Conservation (phyloP, 208 protist genomes). For the Trypanosoma platydactyli region DNA sequence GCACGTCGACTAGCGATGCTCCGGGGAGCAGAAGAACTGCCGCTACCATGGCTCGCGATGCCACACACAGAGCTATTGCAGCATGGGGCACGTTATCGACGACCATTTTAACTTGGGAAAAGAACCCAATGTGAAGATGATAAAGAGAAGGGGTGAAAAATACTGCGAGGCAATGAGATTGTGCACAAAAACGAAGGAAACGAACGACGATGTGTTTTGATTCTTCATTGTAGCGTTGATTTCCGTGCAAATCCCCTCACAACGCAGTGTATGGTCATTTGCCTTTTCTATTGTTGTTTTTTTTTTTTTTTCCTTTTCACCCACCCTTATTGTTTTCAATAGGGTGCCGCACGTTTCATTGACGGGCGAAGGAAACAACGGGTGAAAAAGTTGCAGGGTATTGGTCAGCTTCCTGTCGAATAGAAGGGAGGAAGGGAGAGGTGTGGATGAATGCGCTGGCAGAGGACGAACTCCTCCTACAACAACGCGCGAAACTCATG, state of each 20-base stretch:
- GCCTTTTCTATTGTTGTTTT: no score
- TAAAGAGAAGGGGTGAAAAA: neutral
- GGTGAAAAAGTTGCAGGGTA: no score
- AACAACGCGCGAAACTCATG: slow-evolving; percentile 20
- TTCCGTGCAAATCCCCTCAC: no score
- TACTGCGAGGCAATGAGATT: no score
- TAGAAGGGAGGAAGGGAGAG: neutral
- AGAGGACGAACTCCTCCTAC: slow-evolving; percentile 16
- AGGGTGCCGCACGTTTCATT: no score
- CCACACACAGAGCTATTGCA: neutral
- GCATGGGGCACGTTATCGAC: slow-evolving; percentile 4
- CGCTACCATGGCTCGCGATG: slow-evolving; percentile 3
- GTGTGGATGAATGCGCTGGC: slow-evolving; percentile 4
- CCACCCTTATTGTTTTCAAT: no score
- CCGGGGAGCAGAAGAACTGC: neutral
- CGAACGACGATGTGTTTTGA: no score
- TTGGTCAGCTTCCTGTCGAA: neutral
- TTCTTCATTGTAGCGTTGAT: no score
- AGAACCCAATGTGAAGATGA: neutral
- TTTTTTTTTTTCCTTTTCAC: no score
- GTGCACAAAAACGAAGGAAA: no score
- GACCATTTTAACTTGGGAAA: slow-evolving; percentile 7
- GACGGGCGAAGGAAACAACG: no score
- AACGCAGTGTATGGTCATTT: no score
- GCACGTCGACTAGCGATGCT: neutral